These are phyloP conservation scores for Aphelidium insulamus DNA, from an alignment of 371 early-diverging fungal genomes.

Conservation along the genomic window DNA sequence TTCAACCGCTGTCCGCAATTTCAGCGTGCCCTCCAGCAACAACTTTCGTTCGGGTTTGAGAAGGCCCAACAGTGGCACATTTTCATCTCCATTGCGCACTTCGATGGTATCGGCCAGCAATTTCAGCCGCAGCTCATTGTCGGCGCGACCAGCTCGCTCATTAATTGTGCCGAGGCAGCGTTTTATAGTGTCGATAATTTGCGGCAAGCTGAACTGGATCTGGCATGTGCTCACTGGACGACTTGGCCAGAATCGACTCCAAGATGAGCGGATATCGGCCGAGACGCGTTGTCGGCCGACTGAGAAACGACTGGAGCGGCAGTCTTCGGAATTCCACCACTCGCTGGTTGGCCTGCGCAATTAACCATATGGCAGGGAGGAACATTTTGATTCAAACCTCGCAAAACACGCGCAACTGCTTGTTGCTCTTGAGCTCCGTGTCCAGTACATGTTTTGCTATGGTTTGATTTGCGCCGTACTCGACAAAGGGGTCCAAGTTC, in stretches of 20 bases:
- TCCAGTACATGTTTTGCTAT: slow-evolving; percentile 61
- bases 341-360: slow-evolving; percentile 33
- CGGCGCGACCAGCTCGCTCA: slow-evolving; percentile 56
- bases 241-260: slow-evolving; percentile 52
- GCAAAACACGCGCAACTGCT: slow-evolving; percentile 43
- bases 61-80: slow-evolving; percentile 20
- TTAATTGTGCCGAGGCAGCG: slow-evolving; percentile 51
- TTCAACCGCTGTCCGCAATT: slow-evolving; percentile 40
- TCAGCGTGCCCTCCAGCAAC: slow-evolving; percentile 55
- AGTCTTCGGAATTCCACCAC: slow-evolving; percentile 56
- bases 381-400: slow-evolving; percentile 14
- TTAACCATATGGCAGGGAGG: neutral
- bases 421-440: slow-evolving; percentile 40
- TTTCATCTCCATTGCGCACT: neutral
- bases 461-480: slow-evolving; percentile 71
- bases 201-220: slow-evolving; percentile 30
- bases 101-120: no score
- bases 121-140: no score
- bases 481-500: slow-evolving; percentile 54
- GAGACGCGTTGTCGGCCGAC: slow-evolving; percentile 63
- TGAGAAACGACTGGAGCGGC: slow-evolving; percentile 54
- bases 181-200: slow-evolving; percentile 35
- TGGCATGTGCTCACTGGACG: slow-evolving; percentile 66
- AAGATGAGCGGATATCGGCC: slow-evolving; percentile 73
- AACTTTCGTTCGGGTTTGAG: slow-evolving; percentile 38